Evolutionary conservation across 768 basidiomycete species (phyloP).

Genomic region (Lactifluus echinatus): DNA sequence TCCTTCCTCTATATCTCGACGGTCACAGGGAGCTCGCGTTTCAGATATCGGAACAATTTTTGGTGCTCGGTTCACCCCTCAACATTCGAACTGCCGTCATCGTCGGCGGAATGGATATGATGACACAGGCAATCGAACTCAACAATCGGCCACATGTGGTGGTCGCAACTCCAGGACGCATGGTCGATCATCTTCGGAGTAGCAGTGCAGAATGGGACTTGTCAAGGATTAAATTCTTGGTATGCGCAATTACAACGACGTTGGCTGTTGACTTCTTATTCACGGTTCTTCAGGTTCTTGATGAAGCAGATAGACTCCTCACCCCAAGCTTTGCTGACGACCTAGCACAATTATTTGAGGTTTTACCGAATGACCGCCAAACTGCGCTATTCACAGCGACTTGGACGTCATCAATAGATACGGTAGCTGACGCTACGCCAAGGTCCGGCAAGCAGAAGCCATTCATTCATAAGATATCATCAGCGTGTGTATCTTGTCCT

Average conservation of each 20-base stretch:
- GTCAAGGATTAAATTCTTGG: slow-evolving; percentile 77
- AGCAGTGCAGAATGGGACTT: slow-evolving; percentile 75
- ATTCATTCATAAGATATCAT: slow-evolving; percentile 73
- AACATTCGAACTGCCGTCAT: slow-evolving; percentile 81
- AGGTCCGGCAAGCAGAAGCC: slow-evolving; percentile 77
- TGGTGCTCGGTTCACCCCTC: slow-evolving; percentile 75
- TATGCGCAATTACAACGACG: slow-evolving; percentile 29
- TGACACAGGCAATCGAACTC: slow-evolving; percentile 84
- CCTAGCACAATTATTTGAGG: slow-evolving; percentile 63
- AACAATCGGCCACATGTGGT: slow-evolving; percentile 83
- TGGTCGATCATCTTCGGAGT: slow-evolving; percentile 84
- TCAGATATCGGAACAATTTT: slow-evolving; percentile 95
- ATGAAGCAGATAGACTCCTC: slow-evolving; percentile 92
- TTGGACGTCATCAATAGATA: slow-evolving; percentile 77
- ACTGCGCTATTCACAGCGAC: slow-evolving; percentile 98
- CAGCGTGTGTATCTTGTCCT: slow-evolving; percentile 42
- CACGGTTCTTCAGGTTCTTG: slow-evolving; percentile 56
- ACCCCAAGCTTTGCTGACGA: slow-evolving; percentile 87
- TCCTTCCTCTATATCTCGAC: not conserved
- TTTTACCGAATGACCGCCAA: slow-evolving; percentile 80
- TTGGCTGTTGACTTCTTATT: not conserved
- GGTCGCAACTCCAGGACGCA: slow-evolving; percentile 90
- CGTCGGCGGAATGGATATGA: slow-evolving; percentile 99
- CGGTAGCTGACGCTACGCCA: slow-evolving; percentile 61
- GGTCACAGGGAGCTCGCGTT: slow-evolving; percentile 84